phyloP scores from a whole-genome alignment of 2,329 filamentous ascomycete species.

The Fusarium nanum region DNA sequence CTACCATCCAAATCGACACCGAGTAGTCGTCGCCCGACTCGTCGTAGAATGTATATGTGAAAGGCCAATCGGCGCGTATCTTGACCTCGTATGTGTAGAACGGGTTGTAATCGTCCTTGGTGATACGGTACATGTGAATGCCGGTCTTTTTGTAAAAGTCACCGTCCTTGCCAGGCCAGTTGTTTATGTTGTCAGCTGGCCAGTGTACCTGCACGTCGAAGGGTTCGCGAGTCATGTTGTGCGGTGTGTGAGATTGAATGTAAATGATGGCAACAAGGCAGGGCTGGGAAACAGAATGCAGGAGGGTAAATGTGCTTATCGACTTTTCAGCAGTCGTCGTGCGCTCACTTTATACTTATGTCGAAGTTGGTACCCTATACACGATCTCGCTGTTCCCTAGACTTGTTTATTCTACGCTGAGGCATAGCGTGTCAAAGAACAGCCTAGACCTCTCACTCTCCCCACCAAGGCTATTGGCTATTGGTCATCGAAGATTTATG shows the following conservation, averaged over 20 bases:
- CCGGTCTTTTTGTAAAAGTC: background rate
- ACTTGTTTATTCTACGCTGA: too few relatives aligned
- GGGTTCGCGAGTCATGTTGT: background rate
- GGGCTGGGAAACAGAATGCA: rapidly evolving
- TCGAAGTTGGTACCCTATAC: background rate
- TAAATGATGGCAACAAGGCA: background rate
- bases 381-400: background rate
- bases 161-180: background rate
- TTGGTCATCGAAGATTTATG: rapidly evolving
- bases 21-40: background rate
- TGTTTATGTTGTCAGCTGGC: background rate
- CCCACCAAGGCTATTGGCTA: rapidly evolving
- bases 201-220: background rate
- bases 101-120: background rate
- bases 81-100: background rate
- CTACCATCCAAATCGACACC: background rate
- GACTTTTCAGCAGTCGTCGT: background rate
- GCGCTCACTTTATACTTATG: background rate
- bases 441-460: background rate
- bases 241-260: background rate
- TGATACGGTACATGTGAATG: background rate
- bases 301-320: rapidly evolving
- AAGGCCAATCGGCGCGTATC: background rate
- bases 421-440: too few relatives aligned
- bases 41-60: background rate